Base-by-base conservation (phyloP, 2,329 filamentous ascomycete species). In the Monilinia fructicola region DNA sequence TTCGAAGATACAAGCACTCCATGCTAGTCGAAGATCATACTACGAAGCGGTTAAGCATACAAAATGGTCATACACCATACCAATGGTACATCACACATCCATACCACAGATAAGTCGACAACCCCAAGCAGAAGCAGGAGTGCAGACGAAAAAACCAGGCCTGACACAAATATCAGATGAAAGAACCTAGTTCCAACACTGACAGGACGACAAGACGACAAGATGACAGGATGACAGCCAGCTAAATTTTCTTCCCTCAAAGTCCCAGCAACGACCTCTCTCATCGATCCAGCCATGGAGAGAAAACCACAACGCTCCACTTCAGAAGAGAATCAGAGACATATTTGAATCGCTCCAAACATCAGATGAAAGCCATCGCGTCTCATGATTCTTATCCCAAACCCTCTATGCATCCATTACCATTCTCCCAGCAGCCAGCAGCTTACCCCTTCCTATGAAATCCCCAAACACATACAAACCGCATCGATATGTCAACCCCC, bases 21-120 rank as follows among this genome's bases (percentile, higher is more conserved):
- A 60, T 59, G 54, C 62, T 64, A 4, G 54, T 28, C 21, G 63
- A 10, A 65, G 28, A 65, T 65, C 63, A 65, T 65, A 59, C 63
- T 60, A 60, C 44, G 12, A 18, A 14, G 63, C 54, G 63, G 18
- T 40, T 65, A 60, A 52, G 28, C 21, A 42, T 59, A 21, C 18
- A 46, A 21, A 26, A 16, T 35, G 12, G 4, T 1, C 11, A n/a
- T 5, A 12, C 12, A 16, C 14, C 11, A 9, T 6, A 35, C 28
- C 11, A n/a, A n/a, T n/a, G n/a, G n/a, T n/a, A n/a, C n/a, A 4
- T 26, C 46, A 46, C 18, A 46, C 21, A 21, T 28, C 26, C 31
- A 35, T 35, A 35, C 31, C 31, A 6, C 31, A 5, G 9, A 35
- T 31, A 35, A 7, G 3, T 35, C 31, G 9, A 35, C 5, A 5